Percentiles rank a stretch among this genome's conserved stretches.
These are phyloP conservation scores for Pelargonium citronellum DNA, from an alignment of 441 rosid species.

Conservation along the genomic window DNA sequence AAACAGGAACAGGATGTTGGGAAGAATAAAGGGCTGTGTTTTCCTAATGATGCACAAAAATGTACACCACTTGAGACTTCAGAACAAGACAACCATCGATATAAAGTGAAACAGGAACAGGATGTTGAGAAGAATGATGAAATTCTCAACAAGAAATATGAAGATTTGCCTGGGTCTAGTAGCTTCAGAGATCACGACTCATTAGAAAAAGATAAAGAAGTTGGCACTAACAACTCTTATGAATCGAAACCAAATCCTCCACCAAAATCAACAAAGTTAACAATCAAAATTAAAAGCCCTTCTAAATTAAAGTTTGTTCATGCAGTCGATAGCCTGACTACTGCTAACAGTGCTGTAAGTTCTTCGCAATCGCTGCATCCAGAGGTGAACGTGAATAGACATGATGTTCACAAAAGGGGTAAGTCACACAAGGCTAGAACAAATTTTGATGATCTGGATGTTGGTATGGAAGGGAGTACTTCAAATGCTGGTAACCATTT, in stretches of 20 bases:
- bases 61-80: slow-evolving; percentile 22
- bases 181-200: slow-evolving; percentile 20
- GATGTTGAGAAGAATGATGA: no score
- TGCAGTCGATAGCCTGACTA: slow-evolving; percentile 29
- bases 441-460: slow-evolving; percentile 28
- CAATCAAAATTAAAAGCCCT: slow-evolving; percentile 42
- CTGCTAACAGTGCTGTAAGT: slow-evolving; percentile 27
- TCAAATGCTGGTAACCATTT: slow-evolving; percentile 27
- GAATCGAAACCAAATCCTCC: slow-evolving; percentile 42
- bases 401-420: slow-evolving; percentile 22
- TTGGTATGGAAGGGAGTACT: slow-evolving; percentile 27
- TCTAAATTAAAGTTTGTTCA: slow-evolving; percentile 27
- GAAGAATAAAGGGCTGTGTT: slow-evolving; percentile 22
- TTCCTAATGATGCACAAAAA: slow-evolving; percentile 23
- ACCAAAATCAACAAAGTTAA: slow-evolving; percentile 46
- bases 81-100: slow-evolving; percentile 20
- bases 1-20: slow-evolving; percentile 22
- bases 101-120: no score
- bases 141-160: slow-evolving; percentile 11
- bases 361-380: slow-evolving; percentile 23
- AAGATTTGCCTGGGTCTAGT: slow-evolving; percentile 20
- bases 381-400: slow-evolving; percentile 18
- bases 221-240: slow-evolving; percentile 29
- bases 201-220: slow-evolving; percentile 21
- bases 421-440: slow-evolving; percentile 18